Conservation (phyloP, 768 basidiomycete genomes). For the Boletellus ananiceps region DNA sequence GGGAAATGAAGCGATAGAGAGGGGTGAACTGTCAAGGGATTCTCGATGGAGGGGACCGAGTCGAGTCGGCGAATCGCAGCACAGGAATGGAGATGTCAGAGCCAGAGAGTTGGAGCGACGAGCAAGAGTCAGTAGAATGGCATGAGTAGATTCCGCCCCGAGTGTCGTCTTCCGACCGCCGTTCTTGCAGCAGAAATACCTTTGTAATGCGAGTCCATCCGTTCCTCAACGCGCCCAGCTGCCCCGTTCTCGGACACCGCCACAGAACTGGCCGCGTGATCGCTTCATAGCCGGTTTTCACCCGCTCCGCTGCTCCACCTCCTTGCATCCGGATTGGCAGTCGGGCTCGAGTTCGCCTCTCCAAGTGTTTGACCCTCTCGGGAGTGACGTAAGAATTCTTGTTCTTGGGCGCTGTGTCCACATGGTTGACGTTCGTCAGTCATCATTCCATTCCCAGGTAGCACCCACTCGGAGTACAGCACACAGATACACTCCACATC, state of each 20-base stretch:
- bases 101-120: neutral
- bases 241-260: neutral
- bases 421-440: neutral
- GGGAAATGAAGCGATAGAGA: constrained; percentile 3
- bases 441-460: neutral
- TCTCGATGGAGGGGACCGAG: constrained; percentile 8
- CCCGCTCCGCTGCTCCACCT: neutral
- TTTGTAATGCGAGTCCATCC: neutral
- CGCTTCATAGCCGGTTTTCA: neutral
- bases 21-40: constrained; percentile 2
- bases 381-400: neutral
- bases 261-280: neutral
- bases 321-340: neutral
- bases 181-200: neutral
- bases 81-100: constrained; percentile 4
- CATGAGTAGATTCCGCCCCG: neutral
- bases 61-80: constrained; percentile 9
- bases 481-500: too few species aligned
- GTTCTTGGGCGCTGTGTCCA: neutral
- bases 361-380: neutral
- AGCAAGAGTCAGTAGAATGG: neutral
- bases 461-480: too few species aligned
- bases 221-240: neutral
- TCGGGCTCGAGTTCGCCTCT: neutral
- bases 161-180: neutral